A percentile compares a stretch with the other conserved stretches of the same genome.
phyloP scores from a whole-genome alignment of 129 eudicot species.

The Arctium minus region DNA sequence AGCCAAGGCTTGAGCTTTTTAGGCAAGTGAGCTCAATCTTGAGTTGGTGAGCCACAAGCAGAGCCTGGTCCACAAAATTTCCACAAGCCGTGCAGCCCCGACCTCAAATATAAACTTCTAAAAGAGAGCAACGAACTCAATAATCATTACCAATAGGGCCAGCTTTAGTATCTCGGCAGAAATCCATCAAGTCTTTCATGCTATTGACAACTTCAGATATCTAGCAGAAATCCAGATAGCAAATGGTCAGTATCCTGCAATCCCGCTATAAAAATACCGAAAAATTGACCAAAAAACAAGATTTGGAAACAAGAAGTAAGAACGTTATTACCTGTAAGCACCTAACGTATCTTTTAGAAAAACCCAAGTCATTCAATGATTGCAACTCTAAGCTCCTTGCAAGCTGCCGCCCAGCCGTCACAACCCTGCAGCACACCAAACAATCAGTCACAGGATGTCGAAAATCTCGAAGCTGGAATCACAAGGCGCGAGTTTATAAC shows the following conservation, averaged over 20 bases:
- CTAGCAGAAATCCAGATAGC: slow-evolving; percentile 36
- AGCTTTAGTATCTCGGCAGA: slow-evolving; percentile 64
- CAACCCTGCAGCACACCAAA: slow-evolving; percentile 58
- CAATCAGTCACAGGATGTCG: slow-evolving; percentile 6
- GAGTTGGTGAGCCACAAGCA: too few species aligned
- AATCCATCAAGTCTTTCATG: slow-evolving; percentile 95
- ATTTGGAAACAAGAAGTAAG: not conserved
- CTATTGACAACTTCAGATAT: slow-evolving; percentile 92
- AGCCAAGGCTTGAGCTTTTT: too few species aligned
- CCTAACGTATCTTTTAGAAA: slow-evolving; percentile 87
- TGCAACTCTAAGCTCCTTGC: slow-evolving; percentile 90
- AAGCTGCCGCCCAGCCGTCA: slow-evolving; percentile 84
- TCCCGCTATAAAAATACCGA: slow-evolving; percentile 2
- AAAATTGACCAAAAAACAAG: not conserved
- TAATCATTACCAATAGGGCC: slow-evolving; percentile 84
- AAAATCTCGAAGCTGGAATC: not conserved
- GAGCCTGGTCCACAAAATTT: too few species aligned
- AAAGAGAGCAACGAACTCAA: not conserved
- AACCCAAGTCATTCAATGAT: slow-evolving; percentile 85
- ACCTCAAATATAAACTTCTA: not conserved
- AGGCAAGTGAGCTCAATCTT: too few species aligned
- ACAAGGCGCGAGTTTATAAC: not conserved
- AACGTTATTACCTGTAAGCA: slow-evolving; percentile 64
- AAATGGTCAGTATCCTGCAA: not conserved
- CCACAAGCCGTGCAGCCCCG: not conserved